Conservation (phyloP, 129 eudicot species). For the Scalesia atractyloides region DNA sequence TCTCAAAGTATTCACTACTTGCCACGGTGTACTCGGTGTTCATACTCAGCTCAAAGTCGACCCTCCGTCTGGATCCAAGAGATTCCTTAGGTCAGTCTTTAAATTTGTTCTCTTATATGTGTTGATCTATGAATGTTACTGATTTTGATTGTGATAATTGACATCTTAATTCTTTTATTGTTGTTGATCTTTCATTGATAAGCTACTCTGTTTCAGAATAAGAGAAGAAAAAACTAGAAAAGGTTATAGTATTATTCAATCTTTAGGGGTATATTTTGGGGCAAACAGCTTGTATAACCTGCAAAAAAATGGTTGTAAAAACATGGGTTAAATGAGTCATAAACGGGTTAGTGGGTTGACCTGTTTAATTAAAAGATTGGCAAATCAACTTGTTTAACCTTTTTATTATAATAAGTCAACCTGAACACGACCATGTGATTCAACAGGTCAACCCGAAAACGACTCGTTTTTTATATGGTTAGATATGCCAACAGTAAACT, state of each 20-base stretch:
- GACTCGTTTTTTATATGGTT: too few species aligned
- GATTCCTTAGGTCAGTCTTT: conserved; percentile 28
- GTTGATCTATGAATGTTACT: neutral
- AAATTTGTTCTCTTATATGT: neutral
- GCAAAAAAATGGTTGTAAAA: neutral
- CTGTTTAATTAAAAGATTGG: too few species aligned
- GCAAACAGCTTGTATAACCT: neutral
- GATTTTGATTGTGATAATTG: conserved; percentile 1
- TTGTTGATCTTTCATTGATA: neutral
- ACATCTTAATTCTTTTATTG: neutral
- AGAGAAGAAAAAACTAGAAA: neutral
- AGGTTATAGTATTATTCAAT: neutral
- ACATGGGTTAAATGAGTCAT: too few species aligned
- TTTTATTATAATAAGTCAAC: too few species aligned
- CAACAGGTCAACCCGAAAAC: too few species aligned
- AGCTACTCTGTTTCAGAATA: neutral
- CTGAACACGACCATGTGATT: too few species aligned
- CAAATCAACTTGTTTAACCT: too few species aligned
- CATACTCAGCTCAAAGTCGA: conserved; percentile 42
- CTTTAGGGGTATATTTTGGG: neutral
- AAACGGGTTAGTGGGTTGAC: too few species aligned
- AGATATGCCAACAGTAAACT: too few species aligned
- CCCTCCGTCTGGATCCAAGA: conserved; percentile 29
- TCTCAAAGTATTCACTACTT: neutral
- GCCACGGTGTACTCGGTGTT: conserved; percentile 22